These are phyloP conservation scores for Monilinia vaccinii-corymbosi DNA, from an alignment of 2,329 filamentous ascomycete genomes.

Conservation along the genomic window DNA sequence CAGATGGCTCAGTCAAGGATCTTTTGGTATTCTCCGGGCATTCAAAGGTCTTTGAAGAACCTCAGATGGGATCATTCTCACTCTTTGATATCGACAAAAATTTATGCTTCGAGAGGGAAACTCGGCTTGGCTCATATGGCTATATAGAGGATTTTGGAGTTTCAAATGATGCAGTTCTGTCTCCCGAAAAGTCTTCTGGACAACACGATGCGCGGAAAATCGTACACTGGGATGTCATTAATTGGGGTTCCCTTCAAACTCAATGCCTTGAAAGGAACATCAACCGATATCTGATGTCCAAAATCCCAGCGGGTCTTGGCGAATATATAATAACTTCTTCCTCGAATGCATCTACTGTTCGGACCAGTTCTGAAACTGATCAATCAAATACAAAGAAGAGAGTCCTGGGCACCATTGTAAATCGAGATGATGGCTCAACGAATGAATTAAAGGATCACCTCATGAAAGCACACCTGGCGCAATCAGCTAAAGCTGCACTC, in stretches of 20 bases:
- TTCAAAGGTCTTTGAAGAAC: slow-evolving; percentile 48
- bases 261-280: slow-evolving; percentile 57
- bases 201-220: slow-evolving; percentile 7
- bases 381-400: background rate
- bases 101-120: slow-evolving; percentile 59
- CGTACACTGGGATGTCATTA: slow-evolving; percentile 51
- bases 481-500: background rate
- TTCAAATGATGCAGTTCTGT: fast-evolving
- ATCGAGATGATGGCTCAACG: background rate
- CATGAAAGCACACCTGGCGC: background rate
- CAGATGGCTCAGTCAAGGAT: slow-evolving; percentile 44
- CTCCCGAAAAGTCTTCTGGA: background rate
- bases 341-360: background rate
- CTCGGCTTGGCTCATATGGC: slow-evolving; percentile 60
- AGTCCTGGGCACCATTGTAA: background rate
- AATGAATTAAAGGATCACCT: background rate
- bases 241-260: slow-evolving; percentile 64
- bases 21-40: slow-evolving; percentile 54
- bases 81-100: slow-evolving; percentile 51
- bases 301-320: background rate
- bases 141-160: slow-evolving; percentile 33
- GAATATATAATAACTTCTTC: background rate
- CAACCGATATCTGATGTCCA: slow-evolving; percentile 36
- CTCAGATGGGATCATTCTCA: slow-evolving; percentile 54
- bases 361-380: background rate